Percentiles rank a stretch among this genome's conserved stretches.
Evolutionary conservation across 352 stramenopile species (phyloP).

Genomic region (Phytopythium vexans): DNA sequence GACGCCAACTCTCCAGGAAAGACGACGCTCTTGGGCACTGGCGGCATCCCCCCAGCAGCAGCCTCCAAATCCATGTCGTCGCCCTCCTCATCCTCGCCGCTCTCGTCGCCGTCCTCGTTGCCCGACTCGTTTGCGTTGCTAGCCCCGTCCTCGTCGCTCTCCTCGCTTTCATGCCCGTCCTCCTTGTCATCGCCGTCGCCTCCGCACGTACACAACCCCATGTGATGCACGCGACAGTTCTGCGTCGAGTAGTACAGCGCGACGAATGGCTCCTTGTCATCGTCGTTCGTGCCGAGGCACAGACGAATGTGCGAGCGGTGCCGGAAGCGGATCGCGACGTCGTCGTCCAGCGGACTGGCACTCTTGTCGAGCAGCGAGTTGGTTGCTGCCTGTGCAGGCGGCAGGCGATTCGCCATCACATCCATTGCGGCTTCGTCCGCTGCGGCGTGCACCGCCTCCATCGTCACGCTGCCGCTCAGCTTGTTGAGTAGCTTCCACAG

Average conservation of each 20-base stretch:
- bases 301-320: constrained; percentile 70
- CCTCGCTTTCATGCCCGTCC: constrained; percentile 21
- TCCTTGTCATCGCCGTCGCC: constrained; percentile 21
- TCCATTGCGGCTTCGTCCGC: constrained; percentile 77
- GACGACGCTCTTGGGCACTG: constrained; percentile 48
- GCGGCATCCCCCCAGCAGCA: constrained; percentile 30
- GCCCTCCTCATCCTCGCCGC: constrained; percentile 23
- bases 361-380: constrained; percentile 13
- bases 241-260: constrained; percentile 66
- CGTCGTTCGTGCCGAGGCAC: constrained; percentile 50
- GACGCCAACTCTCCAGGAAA: constrained; percentile 62
- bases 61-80: constrained; percentile 26
- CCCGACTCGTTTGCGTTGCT: constrained; percentile 21
- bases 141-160: constrained; percentile 11
- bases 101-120: constrained; percentile 24
- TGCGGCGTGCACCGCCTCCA: constrained; percentile 59
- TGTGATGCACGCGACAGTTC: constrained; percentile 83
- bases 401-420: constrained; percentile 70
- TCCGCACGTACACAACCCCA: constrained; percentile 71
- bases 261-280: constrained; percentile 55
- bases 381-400: constrained; percentile 23
- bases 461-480: constrained; percentile 41
- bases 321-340: constrained; percentile 54
- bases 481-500: constrained; percentile 52
- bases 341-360: constrained; percentile 45